phyloP scores from a whole-genome alignment of 306 rosid species.

The Clitoria ternatea region DNA sequence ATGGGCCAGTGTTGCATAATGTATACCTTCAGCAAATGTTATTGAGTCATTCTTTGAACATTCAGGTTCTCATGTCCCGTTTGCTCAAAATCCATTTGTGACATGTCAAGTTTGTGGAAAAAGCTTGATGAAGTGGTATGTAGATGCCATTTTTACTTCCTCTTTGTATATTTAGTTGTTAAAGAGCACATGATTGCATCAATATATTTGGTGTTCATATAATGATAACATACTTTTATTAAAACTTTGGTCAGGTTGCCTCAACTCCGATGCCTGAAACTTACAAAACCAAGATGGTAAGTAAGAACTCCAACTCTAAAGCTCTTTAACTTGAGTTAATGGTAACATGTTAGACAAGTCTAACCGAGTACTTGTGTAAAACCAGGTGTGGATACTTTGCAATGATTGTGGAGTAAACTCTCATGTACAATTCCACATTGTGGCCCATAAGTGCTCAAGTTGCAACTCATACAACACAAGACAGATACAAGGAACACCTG shows the following conservation, averaged over 20 bases:
- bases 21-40: neutral
- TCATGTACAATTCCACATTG: conserved; percentile 50
- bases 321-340: neutral
- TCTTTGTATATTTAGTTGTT: neutral
- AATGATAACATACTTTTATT: conserved; percentile 23
- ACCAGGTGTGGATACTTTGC: conserved; percentile 76
- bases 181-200: neutral
- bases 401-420: conserved; percentile 69
- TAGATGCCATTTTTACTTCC: neutral
- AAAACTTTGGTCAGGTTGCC: conserved; percentile 45
- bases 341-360: neutral
- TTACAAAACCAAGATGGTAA: conserved; percentile 51
- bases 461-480: conserved; percentile 73
- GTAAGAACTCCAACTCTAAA: neutral
- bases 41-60: neutral
- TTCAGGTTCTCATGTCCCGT: conserved; percentile 69
- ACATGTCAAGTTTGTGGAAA: conserved; percentile 60
- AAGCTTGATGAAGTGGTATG: conserved; percentile 66
- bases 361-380: neutral
- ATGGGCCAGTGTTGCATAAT: neutral
- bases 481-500: conserved; percentile 46
- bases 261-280: conserved; percentile 62
- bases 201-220: neutral
- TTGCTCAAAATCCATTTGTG: conserved; percentile 68
- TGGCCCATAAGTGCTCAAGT: conserved; percentile 56